Percentiles rank a stretch among this genome's conserved stretches.
Conservation (phyloP, 768 basidiomycete species). For the Amanita fuliginea region DNA sequence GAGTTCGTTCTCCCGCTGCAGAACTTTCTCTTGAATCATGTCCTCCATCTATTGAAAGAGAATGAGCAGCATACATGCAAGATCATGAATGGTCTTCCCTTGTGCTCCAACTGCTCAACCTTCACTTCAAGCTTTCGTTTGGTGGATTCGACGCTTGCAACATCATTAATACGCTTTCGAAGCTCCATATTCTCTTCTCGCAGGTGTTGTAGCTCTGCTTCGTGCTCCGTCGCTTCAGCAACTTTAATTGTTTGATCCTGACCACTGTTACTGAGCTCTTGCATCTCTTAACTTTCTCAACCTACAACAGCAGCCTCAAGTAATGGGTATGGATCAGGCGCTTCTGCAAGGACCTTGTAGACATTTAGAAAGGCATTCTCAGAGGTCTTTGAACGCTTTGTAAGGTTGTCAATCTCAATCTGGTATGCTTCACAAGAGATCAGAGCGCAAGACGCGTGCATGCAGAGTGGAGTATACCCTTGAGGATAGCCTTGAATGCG, state of each 20-base stretch:
- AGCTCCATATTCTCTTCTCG: slow-evolving; percentile 79
- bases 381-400: slow-evolving; percentile 81
- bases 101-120: slow-evolving; percentile 73
- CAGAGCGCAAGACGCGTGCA: background rate
- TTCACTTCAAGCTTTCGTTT: slow-evolving; percentile 69
- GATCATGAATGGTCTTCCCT: slow-evolving; percentile 33
- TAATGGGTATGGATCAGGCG: slow-evolving; percentile 94
- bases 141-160: slow-evolving; percentile 48
- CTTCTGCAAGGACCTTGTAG: slow-evolving; percentile 94
- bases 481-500: slow-evolving; percentile 84
- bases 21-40: slow-evolving; percentile 79
- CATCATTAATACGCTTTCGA: slow-evolving; percentile 57
- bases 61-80: slow-evolving; percentile 2
- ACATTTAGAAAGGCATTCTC: slow-evolving; percentile 96
- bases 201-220: slow-evolving; percentile 60
- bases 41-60: slow-evolving; percentile 74
- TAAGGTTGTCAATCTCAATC: slow-evolving; percentile 91
- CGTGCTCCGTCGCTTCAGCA: slow-evolving; percentile 69
- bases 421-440: slow-evolving; percentile 63
- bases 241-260: slow-evolving; percentile 92
- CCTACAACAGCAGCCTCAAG: slow-evolving; percentile 86
- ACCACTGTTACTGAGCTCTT: background rate
- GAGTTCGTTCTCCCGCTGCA: slow-evolving; percentile 91
- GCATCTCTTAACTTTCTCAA: background rate
- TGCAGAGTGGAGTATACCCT: slow-evolving; percentile 34